These are phyloP conservation scores for Vitis labrusca DNA, from an alignment of 164 flowering plant genomes.

Conservation along the genomic window DNA sequence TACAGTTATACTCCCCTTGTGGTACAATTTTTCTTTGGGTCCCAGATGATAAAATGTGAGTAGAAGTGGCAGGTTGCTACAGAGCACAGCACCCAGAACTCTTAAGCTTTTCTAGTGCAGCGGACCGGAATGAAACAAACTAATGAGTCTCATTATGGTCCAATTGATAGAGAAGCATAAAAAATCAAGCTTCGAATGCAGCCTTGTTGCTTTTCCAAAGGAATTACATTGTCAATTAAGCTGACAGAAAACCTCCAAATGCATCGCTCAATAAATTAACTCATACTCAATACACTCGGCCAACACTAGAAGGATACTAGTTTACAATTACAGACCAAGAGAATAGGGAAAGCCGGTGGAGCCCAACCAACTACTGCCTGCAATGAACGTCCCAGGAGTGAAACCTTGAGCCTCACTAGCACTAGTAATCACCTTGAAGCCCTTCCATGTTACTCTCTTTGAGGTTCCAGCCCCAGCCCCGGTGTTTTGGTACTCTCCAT, in stretches of 20 bases:
- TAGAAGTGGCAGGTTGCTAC: no score
- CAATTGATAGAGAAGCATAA: no score
- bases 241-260: neutral
- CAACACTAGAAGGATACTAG: neutral
- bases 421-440: conserved; percentile 46
- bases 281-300: neutral
- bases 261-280: neutral
- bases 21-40: no score
- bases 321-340: conserved; percentile 32
- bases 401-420: conserved; percentile 48
- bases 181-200: no score
- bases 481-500: conserved; percentile 61
- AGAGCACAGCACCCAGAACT: no score
- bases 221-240: neutral
- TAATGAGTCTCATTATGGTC: no score
- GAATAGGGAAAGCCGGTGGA: conserved; percentile 65
- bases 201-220: no score
- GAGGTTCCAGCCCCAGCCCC: conserved; percentile 69
- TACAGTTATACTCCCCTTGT: no score
- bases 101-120: no score
- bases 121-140: no score
- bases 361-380: conserved; percentile 52
- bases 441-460: conserved; percentile 65
- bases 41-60: no score
- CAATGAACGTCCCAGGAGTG: conserved; percentile 49